These are phyloP conservation scores for Xenoacremonium recifei DNA, from an alignment of 2,329 filamentous ascomycete species.

Conservation along the genomic window DNA sequence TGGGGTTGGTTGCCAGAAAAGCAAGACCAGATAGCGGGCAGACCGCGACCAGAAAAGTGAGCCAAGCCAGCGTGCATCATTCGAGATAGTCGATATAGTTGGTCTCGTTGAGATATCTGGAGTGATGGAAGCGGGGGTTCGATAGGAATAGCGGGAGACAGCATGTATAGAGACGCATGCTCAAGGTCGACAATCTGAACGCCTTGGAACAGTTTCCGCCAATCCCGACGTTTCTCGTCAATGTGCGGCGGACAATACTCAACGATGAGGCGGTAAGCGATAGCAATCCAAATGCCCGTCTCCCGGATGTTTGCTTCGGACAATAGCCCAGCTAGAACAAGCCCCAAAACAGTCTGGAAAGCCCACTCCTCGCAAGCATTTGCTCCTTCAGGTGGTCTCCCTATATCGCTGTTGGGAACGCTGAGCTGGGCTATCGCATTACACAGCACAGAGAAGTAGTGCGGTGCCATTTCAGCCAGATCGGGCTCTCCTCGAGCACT, in stretches of 20 bases:
- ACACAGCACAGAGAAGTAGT: slow-evolving; percentile 38
- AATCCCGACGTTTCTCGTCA: slow-evolving; percentile 37
- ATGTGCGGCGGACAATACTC: slow-evolving; percentile 39
- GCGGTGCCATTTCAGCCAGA: slow-evolving; percentile 32
- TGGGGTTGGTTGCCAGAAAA: slow-evolving; percentile 26
- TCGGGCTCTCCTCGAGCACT: slow-evolving; percentile 32
- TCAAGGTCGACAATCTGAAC: slow-evolving; percentile 41
- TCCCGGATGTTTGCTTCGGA: slow-evolving; percentile 40
- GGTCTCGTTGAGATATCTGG: slow-evolving; percentile 36
- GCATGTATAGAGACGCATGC: slow-evolving; percentile 41
- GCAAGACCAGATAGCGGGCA: slow-evolving; percentile 44
- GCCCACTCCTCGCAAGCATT: slow-evolving; percentile 35
- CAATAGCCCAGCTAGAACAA: slow-evolving; percentile 40
- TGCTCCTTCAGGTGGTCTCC: slow-evolving; percentile 19
- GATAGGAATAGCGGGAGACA: slow-evolving; percentile 39
- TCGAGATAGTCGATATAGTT: slow-evolving; percentile 39
- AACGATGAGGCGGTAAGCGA: slow-evolving; percentile 40
- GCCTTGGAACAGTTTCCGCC: slow-evolving; percentile 38
- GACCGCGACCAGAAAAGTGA: slow-evolving; percentile 39
- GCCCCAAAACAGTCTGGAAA: slow-evolving; percentile 41
- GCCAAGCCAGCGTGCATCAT: slow-evolving; percentile 45
- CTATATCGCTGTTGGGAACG: slow-evolving; percentile 32
- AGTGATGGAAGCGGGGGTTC: slow-evolving; percentile 36
- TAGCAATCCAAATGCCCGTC: slow-evolving; percentile 43
- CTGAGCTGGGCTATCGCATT: slow-evolving; percentile 39